Conservation (phyloP, 2,329 filamentous ascomycete species). For the Claviceps sorghi region DNA sequence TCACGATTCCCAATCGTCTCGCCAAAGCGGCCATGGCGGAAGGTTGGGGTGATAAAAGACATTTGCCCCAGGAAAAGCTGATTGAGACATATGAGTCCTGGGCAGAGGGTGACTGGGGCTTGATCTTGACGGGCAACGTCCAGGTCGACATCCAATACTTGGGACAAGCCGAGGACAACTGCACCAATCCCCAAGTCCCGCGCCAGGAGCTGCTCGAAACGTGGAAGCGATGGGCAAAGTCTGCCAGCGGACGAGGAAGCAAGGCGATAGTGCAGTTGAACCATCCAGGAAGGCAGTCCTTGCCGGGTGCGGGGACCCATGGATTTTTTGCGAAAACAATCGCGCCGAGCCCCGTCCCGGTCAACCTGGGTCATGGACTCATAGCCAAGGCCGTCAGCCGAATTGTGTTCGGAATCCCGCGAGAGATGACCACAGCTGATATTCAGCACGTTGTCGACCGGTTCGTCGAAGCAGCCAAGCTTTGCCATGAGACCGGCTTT, state of each 20-base stretch:
- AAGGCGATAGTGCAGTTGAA: constrained; percentile 30
- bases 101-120: constrained; percentile 38
- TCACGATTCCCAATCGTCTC: constrained; percentile 41
- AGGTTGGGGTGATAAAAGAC: constrained; percentile 22
- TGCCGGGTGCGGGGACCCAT: constrained; percentile 21
- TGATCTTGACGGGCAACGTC: constrained; percentile 37
- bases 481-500: constrained; percentile 31
- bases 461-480: constrained; percentile 37
- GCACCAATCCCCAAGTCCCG: constrained; percentile 17
- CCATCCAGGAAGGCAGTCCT: constrained; percentile 32
- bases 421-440: constrained; percentile 39
- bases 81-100: constrained; percentile 35
- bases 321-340: constrained; percentile 24
- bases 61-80: constrained; percentile 29
- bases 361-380: constrained; percentile 25
- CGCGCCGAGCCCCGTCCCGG: constrained; percentile 27
- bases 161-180: constrained; percentile 20
- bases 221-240: constrained; percentile 24
- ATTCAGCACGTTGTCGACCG: constrained; percentile 36
- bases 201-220: constrained; percentile 15
- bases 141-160: constrained; percentile 25
- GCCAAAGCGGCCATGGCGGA: constrained; percentile 37
- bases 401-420: constrained; percentile 37
- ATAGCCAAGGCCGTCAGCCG: constrained; percentile 17
- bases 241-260: constrained; percentile 18